Evolutionary conservation across 2,329 filamentous ascomycete species (phyloP).

Genomic region (Cercospora sojina): DNA sequence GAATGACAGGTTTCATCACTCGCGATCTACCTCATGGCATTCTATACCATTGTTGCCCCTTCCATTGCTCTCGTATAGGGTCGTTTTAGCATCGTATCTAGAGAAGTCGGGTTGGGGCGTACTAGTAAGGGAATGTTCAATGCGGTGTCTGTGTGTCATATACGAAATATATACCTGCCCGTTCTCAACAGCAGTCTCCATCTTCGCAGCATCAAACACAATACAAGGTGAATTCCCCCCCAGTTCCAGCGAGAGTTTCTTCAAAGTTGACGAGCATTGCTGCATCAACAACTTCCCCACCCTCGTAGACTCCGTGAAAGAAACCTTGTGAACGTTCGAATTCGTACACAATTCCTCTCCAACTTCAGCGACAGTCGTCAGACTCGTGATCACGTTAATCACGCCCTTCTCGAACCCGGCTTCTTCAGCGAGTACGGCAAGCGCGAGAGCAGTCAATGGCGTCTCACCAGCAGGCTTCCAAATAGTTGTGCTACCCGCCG

Average conservation of each 20-base stretch:
- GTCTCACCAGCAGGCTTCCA: constrained; percentile 37
- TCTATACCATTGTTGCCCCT: no score
- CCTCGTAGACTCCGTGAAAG: constrained; percentile 35
- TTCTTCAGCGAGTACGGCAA: constrained; percentile 31
- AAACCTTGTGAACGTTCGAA: constrained; percentile 33
- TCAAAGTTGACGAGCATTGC: constrained; percentile 30
- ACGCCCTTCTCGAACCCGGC: constrained; percentile 34
- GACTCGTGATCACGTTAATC: constrained; percentile 32
- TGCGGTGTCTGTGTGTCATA: no score
- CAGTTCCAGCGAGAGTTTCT: constrained; percentile 36
- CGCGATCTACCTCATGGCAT: no score
- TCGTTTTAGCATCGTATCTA: no score
- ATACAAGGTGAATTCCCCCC: constrained; percentile 39
- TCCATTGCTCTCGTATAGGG: no score
- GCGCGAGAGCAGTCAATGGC: constrained; percentile 33
- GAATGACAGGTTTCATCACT: no score
- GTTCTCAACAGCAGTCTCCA: constrained; percentile 33
- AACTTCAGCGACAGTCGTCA: constrained; percentile 27
- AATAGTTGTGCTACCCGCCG: constrained; percentile 38
- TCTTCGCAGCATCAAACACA: constrained; percentile 38
- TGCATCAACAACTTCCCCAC: constrained; percentile 36
- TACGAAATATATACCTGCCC: no score
- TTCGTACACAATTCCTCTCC: constrained; percentile 28
- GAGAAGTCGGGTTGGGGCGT: no score
- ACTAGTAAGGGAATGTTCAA: no score